These are phyloP conservation scores for Candida odintsovae DNA, from an alignment of 805 yeast species.

Conservation along the genomic window DNA sequence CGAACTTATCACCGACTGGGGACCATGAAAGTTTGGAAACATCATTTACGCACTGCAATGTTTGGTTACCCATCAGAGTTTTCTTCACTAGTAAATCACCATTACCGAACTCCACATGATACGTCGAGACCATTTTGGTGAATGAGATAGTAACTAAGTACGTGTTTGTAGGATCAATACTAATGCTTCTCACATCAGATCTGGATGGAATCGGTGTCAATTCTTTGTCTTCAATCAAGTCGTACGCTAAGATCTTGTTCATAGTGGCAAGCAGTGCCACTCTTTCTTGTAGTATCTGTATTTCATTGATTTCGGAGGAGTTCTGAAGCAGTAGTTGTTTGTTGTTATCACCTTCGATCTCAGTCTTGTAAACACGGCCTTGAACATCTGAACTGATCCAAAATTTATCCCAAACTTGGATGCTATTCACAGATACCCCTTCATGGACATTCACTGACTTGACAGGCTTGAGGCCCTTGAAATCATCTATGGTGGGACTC, in stretches of 20 bases:
- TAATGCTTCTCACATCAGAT: slow-evolving; percentile 17
- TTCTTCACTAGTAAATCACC: slow-evolving; percentile 11
- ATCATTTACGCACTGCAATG: slow-evolving; percentile 35
- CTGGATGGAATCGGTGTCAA: slow-evolving; percentile 15
- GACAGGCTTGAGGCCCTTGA: slow-evolving; percentile 4
- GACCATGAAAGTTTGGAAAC: slow-evolving; percentile 52
- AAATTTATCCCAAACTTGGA: slow-evolving; percentile 2
- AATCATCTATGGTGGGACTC: slow-evolving; percentile 3
- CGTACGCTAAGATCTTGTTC: slow-evolving; percentile 10
- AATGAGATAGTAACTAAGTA: slow-evolving; percentile 22
- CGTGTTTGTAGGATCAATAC: slow-evolving; percentile 18
- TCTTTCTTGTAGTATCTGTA: slow-evolving; percentile 2
- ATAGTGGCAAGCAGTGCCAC: slow-evolving; percentile 15
- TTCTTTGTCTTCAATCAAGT: slow-evolving; percentile 3
- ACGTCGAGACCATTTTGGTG: slow-evolving; percentile 13
- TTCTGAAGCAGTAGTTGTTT: slow-evolving; percentile 7
- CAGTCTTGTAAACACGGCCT: slow-evolving; percentile 13
- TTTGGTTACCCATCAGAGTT: slow-evolving; percentile 22
- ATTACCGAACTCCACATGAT: slow-evolving; percentile 14
- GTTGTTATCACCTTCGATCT: background rate
- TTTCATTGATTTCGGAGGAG: slow-evolving; percentile 14
- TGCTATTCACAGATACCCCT: slow-evolving; percentile 4
- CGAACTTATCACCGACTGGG: slow-evolving; percentile 67
- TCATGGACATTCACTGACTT: slow-evolving; percentile 2
- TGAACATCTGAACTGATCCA: slow-evolving; percentile 14